Evolutionary conservation across 371 early-diverging fungal genomes (phyloP), one percentile per base, ranked within the genome.

Genomic region (Encephalitozoon romaleae): DNA sequence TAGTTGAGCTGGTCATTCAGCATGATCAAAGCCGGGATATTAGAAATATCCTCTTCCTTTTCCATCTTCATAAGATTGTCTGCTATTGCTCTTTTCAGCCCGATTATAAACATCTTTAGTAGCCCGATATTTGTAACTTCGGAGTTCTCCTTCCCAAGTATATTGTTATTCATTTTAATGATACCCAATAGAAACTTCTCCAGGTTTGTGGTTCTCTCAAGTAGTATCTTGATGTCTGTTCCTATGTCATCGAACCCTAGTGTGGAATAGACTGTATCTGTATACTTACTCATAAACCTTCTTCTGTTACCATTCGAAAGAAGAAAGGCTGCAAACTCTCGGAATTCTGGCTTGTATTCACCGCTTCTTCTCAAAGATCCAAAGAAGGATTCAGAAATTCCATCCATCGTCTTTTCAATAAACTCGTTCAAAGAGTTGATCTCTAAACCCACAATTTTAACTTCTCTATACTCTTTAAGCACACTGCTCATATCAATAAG

Each of bases 1-100:
- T 76, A 76, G 47, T 39, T 72, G 9, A 80, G 53, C 49, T 73
- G 49, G 1, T 6, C 4, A 39, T 67, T 43, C 30, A 80, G 30
- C 6, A 47, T 43, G 1, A 80, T 67, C 26, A 76, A 43, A 63
- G 68, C 34, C 18, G 49, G 66, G 34, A 80, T 51, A 59, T 72
- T 42, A 1, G 6, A 32, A 12, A 67, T 49, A 42, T 65, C 67
- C 18, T 59, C 47, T 39, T 73, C 66, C 45, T 75, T 80, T 34
- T 80, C 77, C 28, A 72, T 67, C n/a, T 51, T 51, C 64, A 72
- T n/a, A 23, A 79, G 64, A 25, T 25, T 69, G 41, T 72, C 67
- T 6, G 38, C 47, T 3, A 80, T 72, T 1, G 45, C 59, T 42
- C 70, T 72, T 54, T 70, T 80, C 2, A 77, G 32, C 39, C 73